Evolutionary conservation across 2,329 filamentous ascomycete genomes (phyloP).

Genomic region (Diaporthe capsici): DNA sequence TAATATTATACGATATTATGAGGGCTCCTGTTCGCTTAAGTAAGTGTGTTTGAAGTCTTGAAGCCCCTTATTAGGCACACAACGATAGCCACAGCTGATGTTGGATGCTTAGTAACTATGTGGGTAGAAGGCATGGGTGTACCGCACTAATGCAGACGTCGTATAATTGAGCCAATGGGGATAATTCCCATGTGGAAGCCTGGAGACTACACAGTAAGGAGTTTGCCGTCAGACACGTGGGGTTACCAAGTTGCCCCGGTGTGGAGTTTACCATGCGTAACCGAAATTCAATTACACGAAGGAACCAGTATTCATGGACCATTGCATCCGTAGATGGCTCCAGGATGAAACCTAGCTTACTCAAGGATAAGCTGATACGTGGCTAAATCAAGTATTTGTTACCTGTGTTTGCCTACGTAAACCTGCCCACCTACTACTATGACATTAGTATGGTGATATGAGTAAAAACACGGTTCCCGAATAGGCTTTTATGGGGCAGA

Average conservation of each 20-base stretch:
- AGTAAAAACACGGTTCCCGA: no score
- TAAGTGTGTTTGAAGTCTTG: background rate
- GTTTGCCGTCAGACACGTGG: background rate
- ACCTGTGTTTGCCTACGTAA: no score
- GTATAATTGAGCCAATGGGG: background rate
- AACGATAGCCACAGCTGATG: background rate
- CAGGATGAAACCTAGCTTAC: background rate
- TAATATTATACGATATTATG: background rate
- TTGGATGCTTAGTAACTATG: background rate
- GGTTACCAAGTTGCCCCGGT: background rate
- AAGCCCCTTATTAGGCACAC: background rate
- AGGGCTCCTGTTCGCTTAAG: background rate
- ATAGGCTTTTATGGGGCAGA: no score
- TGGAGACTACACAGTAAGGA: no score
- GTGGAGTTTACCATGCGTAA: background rate
- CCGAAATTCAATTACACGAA: background rate
- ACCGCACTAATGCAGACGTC: slow-evolving; percentile 7
- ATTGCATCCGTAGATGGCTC: background rate
- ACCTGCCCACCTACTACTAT: no score
- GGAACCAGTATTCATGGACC: background rate
- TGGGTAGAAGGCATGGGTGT: background rate
- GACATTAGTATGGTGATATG: no score
- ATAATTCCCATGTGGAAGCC: background rate
- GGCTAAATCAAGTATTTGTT: no score
- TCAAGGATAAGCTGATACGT: background rate